Evolutionary conservation across 345 rosid genomes (phyloP), one percentile per base, ranked within the genome.

Genomic region (Melaleuca quinquenervia): DNA sequence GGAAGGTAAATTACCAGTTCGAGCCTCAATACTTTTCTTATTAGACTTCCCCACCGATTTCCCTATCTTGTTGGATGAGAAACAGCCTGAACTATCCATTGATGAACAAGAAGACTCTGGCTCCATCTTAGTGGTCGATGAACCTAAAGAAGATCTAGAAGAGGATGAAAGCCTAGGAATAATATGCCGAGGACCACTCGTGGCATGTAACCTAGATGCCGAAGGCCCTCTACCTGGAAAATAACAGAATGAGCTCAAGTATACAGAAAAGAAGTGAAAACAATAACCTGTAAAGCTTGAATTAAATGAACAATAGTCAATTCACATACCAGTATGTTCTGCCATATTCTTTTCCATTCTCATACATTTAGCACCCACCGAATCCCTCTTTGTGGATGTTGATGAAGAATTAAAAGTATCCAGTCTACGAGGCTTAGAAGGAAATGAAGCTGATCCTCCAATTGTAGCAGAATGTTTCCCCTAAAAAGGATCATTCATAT

Each of bases 51-150:
- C 78, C 82, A 92, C 88, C 87, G 92, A 84, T 85, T 88, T 95
- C 45, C 88, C 78, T 56, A 84, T 90, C 85, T 86, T 86, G 83
- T 74, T 89, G 84, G 96, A 95, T 52, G 93, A 92, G 89, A 87
- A 83, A 87, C 96, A 94, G 87, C 87, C 90, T 76, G 91, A 93
- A 91, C 97, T 93, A 86, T 94, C 97, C 32, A 91, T 82, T 27
- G 94, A 93, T 75, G 98, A 94, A 86, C 93, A 88, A 82, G 98
- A 92, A 87, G 95, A 87, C 80, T 88, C 90, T 91, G 90, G 84
- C 85, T 93, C 94, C 5, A 84, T 86, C 91, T 93, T 94, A 60
- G 87, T 86, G 88, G 91, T 89, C 50, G 85, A 84, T 87, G 94
- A 90, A 88, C 93, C 90, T 82, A 89, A 44, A 50, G 87, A 86